Evolutionary conservation across 345 rosid genomes (phyloP), one percentile per base, ranked within the genome.

Genomic region (Erysimum cheiranthoides): DNA sequence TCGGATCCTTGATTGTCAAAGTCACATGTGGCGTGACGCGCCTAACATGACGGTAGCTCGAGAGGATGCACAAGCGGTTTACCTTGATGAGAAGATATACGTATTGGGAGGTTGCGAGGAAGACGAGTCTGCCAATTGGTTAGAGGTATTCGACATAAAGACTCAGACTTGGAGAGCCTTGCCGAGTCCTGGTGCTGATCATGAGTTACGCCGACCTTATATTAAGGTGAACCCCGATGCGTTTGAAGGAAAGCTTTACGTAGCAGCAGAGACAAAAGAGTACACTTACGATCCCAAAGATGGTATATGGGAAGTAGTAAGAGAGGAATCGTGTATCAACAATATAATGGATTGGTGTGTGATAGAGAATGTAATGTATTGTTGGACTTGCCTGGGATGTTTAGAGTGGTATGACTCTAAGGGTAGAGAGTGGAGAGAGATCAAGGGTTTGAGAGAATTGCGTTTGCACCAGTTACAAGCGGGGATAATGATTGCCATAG

Each of bases 41-140:
- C 64, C 64, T 2, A 36, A 16, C 45, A 60, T 60, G 46, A 9
- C 5, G 6, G 46, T 18, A 14, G 45, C 30, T 35, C 46, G 46
- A 2, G 5, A 2, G 5, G 6, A 10, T 5, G 14, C 64, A 7
- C 0, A 0, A 0, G 16, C 45, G 0, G 8, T 9, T 18, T 18
- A 9, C 13, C 8, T 36, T 2, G 30, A 60, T 10, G 5, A 18
- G 31, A 36, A 36, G 18, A 35, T 60, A 35, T 60, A 57, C 5
- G 40, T 57, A 0, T 8, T 57, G 61, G 40, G 27, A 14, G 64
- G 46, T 36, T 18, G 31, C 16, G 1, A 18, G 5, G 32, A 3
- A 8, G 25, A 32, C 25, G 13, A 57, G 31, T 3, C n/a, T 36
- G 17, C 14, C 46, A 38, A 18, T 10, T 60, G 10, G 47, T 13